phyloP scores from a whole-genome alignment of 495 filamentous ascomycete genomes.

The Niebla homalea region DNA sequence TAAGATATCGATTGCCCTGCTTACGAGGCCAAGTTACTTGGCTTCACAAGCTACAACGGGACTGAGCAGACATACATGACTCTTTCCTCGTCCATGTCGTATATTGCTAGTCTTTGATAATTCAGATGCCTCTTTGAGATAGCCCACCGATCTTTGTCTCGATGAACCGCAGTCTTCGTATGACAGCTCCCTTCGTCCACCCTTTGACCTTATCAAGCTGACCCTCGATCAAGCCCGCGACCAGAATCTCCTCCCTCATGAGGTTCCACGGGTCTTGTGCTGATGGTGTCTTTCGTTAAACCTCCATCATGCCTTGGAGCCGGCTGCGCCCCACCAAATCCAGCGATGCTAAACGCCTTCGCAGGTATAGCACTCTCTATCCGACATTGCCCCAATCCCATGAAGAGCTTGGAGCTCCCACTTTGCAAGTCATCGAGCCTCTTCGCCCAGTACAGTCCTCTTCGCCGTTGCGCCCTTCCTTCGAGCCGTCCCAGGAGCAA shows the following conservation, averaged over 20 bases:
- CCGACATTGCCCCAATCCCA: slow-evolving; percentile 15
- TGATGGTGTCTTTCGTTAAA: slow-evolving; percentile 5
- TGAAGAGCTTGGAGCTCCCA: slow-evolving; percentile 8
- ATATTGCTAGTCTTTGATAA: too few relatives aligned
- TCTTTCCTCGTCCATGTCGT: too few relatives aligned
- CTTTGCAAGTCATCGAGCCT: background rate
- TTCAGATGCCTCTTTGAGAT: too few relatives aligned
- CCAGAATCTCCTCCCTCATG: background rate
- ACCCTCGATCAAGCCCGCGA: too few relatives aligned
- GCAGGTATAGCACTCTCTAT: slow-evolving; percentile 27
- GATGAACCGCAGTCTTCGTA: too few relatives aligned
- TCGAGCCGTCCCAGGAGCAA: slow-evolving; percentile 6
- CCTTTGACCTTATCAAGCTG: too few relatives aligned
- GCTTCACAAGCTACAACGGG: too few relatives aligned
- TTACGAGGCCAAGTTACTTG: too few relatives aligned
- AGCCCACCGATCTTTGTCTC: too few relatives aligned
- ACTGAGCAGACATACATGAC: too few relatives aligned
- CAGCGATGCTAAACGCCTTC: slow-evolving; percentile 18
- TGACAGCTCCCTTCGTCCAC: background rate
- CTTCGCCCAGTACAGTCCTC: background rate
- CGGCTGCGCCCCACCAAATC: slow-evolving; percentile 21
- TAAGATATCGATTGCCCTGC: too few relatives aligned
- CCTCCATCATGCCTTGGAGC: slow-evolving; percentile 24
- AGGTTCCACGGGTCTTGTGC: background rate
- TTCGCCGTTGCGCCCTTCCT: slow-evolving; percentile 9